These are phyloP conservation scores for Penicillium crystallinum DNA, from an alignment of 495 filamentous ascomycete species.

Conservation along the genomic window DNA sequence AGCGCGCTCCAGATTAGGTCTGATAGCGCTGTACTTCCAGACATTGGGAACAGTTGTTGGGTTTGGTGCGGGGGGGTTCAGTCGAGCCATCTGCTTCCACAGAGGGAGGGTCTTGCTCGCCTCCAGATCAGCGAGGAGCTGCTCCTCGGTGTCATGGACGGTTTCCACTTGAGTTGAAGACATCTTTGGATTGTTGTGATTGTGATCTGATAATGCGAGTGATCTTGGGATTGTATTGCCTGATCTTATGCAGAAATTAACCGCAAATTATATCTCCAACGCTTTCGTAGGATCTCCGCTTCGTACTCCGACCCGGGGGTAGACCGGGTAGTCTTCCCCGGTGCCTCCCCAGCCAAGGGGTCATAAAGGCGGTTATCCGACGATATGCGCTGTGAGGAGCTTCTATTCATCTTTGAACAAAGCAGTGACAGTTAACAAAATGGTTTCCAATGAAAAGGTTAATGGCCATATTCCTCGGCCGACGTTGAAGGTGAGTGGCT, in stretches of 20 bases:
- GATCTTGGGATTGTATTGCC: neutral
- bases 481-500: neutral
- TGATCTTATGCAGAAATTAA: neutral
- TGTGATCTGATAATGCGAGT: neutral
- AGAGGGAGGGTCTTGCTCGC: conserved; percentile 27
- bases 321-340: neutral
- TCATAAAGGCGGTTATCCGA: neutral
- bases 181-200: neutral
- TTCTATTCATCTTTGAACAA: neutral
- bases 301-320: neutral
- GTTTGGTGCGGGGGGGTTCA: conserved; percentile 41
- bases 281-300: neutral
- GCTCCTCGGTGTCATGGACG: conserved; percentile 21
- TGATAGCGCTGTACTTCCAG: conserved; percentile 39
- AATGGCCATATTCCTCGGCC: neutral
- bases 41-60: conserved; percentile 33
- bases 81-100: conserved; percentile 42
- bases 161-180: neutral
- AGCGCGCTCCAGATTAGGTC: conserved; percentile 35
- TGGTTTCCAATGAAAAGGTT: neutral
- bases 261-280: neutral
- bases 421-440: neutral
- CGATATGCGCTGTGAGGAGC: neutral
- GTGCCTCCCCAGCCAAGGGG: neutral
- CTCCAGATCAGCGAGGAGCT: conserved; percentile 20